Evolutionary conservation across 1,284 basidiomycete species (phyloP).

Genomic region (Cutaneotrichosporon curvatum): DNA sequence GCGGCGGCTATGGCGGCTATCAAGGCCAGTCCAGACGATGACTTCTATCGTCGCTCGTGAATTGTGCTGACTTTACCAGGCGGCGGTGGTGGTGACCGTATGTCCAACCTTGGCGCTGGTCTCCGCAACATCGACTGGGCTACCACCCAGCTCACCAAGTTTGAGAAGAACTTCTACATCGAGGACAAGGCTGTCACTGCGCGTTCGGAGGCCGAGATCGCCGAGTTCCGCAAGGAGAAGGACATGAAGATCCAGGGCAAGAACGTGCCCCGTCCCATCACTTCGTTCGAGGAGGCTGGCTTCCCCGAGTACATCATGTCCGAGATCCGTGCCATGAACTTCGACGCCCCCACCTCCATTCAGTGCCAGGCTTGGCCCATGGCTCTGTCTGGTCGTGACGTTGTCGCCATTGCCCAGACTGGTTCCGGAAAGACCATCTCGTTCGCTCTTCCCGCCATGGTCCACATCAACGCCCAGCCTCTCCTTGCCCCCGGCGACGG

Average conservation of each 20-base stretch:
- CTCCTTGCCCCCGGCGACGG: constrained; percentile 89
- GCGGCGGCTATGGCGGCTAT: constrained; percentile 38
- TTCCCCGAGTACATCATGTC: constrained; percentile 94
- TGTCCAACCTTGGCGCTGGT: constrained; percentile 74
- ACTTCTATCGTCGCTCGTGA: constrained; percentile 19
- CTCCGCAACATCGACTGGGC: constrained; percentile 82
- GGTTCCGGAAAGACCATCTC: constrained; percentile 97
- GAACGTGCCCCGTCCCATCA: constrained; percentile 80
- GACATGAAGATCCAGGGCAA: constrained; percentile 91
- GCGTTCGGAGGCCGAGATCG: constrained; percentile 76
- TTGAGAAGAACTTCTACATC: constrained; percentile 80
- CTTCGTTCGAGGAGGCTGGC: constrained; percentile 86
- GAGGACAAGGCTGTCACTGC: constrained; percentile 80
- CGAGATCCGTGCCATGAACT: constrained; percentile 90
- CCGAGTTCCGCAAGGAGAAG: constrained; percentile 74
- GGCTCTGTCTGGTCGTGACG: constrained; percentile 86
- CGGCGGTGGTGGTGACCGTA: constrained; percentile 58
- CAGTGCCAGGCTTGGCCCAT: constrained; percentile 99
- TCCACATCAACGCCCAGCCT: constrained; percentile 99
- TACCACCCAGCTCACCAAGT: constrained; percentile 61
- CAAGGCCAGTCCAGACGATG: constrained; percentile 30
- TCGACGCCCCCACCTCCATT: constrained; percentile 81
- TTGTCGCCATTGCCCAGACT: constrained; percentile 94
- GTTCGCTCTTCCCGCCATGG: constrained; percentile 96
- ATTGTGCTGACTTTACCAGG: constrained; percentile 14